Conservation (phyloP, 768 basidiomycete genomes). For the Lanmaoa pseudosensibilis region DNA sequence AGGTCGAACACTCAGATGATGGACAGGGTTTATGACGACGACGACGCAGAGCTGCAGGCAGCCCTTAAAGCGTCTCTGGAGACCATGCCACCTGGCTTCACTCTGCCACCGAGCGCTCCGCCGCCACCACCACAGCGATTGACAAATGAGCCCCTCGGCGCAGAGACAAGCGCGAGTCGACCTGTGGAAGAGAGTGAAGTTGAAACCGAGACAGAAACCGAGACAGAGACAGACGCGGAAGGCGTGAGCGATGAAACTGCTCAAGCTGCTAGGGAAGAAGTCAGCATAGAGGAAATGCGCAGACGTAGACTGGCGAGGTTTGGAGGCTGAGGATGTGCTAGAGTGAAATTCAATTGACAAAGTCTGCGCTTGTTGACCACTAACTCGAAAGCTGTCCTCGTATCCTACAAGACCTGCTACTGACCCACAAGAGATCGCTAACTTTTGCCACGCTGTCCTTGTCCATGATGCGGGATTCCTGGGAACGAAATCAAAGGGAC, state of each 20-base stretch:
- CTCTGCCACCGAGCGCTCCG: constrained; percentile 29
- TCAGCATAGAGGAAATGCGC: constrained; percentile 66
- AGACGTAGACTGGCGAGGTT: constrained; percentile 64
- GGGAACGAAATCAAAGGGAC: not conserved
- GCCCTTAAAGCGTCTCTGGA: constrained; percentile 83
- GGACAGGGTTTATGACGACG: constrained; percentile 74
- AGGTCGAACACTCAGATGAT: constrained; percentile 3
- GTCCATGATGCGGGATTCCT: not conserved
- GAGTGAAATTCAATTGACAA: not conserved
- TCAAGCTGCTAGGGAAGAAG: constrained; percentile 33
- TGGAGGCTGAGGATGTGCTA: constrained; percentile 39
- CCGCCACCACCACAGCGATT: constrained; percentile 19
- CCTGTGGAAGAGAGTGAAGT: constrained; percentile 13
- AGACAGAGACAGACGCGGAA: constrained; percentile 36
- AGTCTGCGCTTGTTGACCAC: not conserved
- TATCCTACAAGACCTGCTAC: not conserved
- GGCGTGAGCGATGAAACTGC: not conserved
- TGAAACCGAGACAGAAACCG: constrained; percentile 40
- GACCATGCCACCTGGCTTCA: constrained; percentile 53
- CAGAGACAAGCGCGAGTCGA: constrained; percentile 10
- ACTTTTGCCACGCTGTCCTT: not conserved
- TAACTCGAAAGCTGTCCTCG: not conserved
- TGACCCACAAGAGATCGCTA: not conserved
- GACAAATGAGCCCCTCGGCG: constrained; percentile 1
- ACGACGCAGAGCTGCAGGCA: constrained; percentile 84